Percentiles rank a stretch among this genome's conserved stretches.
Evolutionary conservation across 202 grass and related monocot species (phyloP).

Genomic region (Dendrocalamus latiflorus): DNA sequence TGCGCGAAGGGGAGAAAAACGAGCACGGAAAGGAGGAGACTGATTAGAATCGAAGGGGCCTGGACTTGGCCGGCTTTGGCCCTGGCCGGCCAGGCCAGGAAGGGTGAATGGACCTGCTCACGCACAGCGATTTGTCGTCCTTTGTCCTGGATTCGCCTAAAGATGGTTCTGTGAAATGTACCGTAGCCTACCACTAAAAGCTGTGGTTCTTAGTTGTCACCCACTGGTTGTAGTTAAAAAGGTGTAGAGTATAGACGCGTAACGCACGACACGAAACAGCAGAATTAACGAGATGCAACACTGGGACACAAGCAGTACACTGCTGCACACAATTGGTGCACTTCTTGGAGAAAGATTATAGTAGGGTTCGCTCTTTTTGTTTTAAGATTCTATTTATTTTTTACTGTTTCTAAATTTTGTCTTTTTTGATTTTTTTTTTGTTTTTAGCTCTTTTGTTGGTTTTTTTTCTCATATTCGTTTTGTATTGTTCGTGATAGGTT

Average conservation of each 20-base stretch:
- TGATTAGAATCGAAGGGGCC: background rate
- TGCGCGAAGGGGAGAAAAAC: background rate
- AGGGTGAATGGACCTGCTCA: background rate
- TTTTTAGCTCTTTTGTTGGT: too few species aligned
- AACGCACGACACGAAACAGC: background rate
- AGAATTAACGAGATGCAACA: too few species aligned
- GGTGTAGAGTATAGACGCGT: background rate
- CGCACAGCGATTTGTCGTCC: too few species aligned
- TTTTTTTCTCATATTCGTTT: too few species aligned
- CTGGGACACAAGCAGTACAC: too few species aligned
- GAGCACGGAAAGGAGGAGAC: background rate
- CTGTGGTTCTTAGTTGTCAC: background rate
- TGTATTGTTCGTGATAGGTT: too few species aligned
- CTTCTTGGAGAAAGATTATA: too few species aligned
- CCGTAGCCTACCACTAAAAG: background rate
- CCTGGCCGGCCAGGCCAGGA: background rate
- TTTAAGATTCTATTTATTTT: too few species aligned
- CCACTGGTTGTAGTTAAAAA: background rate
- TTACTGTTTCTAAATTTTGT: too few species aligned
- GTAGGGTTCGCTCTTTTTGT: fast-evolving
- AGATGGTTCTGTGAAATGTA: background rate
- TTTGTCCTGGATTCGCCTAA: background rate
- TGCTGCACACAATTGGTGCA: too few species aligned
- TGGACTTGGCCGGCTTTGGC: background rate
- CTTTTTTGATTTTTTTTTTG: too few species aligned